Evolutionary conservation across 257 asterid species (phyloP).

Genomic region (Eucommia ulmoides): DNA sequence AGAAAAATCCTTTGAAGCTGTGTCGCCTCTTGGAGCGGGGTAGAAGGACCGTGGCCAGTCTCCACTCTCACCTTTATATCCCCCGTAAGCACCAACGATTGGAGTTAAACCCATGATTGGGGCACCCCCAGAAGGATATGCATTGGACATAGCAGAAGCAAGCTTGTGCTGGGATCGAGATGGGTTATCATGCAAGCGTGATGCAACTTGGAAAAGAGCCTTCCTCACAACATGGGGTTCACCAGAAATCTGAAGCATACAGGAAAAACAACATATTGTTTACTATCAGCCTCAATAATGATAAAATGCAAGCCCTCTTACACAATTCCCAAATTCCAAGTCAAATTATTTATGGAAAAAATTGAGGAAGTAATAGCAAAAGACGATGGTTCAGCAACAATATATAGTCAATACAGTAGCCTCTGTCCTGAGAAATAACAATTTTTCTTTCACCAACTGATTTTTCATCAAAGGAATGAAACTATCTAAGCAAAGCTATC

Average conservation of each 20-base stretch:
- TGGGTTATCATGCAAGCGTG: constrained; percentile 81
- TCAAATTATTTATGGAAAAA: too few relatives aligned
- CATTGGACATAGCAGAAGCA: constrained; percentile 50
- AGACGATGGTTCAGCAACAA: too few relatives aligned
- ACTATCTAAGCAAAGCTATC: too few relatives aligned
- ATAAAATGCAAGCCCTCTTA: too few relatives aligned
- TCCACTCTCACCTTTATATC: constrained; percentile 65
- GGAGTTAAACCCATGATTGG: constrained; percentile 77
- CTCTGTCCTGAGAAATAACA: too few relatives aligned
- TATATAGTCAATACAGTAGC: too few relatives aligned
- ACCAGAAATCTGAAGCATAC: constrained; percentile 60
- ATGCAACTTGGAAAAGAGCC: constrained; percentile 69
- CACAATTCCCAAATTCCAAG: too few relatives aligned
- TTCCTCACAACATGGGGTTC: constrained; percentile 64
- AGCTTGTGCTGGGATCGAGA: constrained; percentile 85
- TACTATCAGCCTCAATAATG: too few relatives aligned
- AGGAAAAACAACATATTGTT: constrained; percentile 7
- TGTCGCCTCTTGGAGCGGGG: constrained; percentile 59
- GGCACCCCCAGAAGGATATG: constrained; percentile 51
- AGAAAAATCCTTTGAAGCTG: constrained; percentile 64
- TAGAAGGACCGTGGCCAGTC: constrained; percentile 71
- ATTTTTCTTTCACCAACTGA: too few relatives aligned
- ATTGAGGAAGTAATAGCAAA: too few relatives aligned
- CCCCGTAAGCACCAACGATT: constrained; percentile 65
- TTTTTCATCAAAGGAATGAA: too few relatives aligned